Evolutionary conservation across 2,329 filamentous ascomycete species (phyloP).

Genomic region (Helminthosporium solani): DNA sequence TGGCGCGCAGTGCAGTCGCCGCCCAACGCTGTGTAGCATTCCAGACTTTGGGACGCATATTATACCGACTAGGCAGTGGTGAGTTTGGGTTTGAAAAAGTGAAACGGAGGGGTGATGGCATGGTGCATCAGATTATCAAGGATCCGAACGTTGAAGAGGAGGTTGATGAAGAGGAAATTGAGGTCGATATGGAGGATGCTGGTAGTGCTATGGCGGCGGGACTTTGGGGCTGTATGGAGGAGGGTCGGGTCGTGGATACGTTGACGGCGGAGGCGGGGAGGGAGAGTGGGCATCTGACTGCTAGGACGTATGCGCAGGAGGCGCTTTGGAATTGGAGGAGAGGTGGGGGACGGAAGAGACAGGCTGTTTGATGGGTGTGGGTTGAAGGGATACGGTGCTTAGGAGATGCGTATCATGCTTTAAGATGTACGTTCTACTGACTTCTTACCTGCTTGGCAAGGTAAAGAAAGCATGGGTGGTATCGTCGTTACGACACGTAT

Average conservation of each 20-base stretch:
- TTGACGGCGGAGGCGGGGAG: slow-evolving; percentile 72
- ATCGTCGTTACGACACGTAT: no score
- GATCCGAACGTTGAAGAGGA: slow-evolving; percentile 43
- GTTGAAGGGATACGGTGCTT: no score
- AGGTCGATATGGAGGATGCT: slow-evolving; percentile 41
- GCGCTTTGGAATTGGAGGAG: slow-evolving; percentile 85
- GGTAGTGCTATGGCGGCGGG: slow-evolving; percentile 62
- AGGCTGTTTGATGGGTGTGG: slow-evolving; percentile 46
- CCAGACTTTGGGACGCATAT: slow-evolving; percentile 81
- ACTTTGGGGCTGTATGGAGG: slow-evolving; percentile 78
- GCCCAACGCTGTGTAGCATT: slow-evolving; percentile 89
- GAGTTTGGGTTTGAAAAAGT: slow-evolving; percentile 60
- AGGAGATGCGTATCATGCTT: no score
- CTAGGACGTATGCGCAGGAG: slow-evolving; percentile 81
- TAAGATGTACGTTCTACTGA: no score
- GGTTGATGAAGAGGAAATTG: slow-evolving; percentile 37
- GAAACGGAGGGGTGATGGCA: slow-evolving; percentile 44
- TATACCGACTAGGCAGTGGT: slow-evolving; percentile 79
- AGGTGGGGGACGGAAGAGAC: slow-evolving; percentile 64
- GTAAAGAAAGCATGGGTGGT: no score
- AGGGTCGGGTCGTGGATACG: slow-evolving; percentile 73
- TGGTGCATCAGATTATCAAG: slow-evolving; percentile 46
- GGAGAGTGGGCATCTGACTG: slow-evolving; percentile 72
- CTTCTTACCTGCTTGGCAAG: no score
- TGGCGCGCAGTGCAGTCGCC: slow-evolving; percentile 78